These are phyloP conservation scores for Oryza glaberrima DNA, from an alignment of 176 grass and related monocot genomes.

Conservation along the genomic window DNA sequence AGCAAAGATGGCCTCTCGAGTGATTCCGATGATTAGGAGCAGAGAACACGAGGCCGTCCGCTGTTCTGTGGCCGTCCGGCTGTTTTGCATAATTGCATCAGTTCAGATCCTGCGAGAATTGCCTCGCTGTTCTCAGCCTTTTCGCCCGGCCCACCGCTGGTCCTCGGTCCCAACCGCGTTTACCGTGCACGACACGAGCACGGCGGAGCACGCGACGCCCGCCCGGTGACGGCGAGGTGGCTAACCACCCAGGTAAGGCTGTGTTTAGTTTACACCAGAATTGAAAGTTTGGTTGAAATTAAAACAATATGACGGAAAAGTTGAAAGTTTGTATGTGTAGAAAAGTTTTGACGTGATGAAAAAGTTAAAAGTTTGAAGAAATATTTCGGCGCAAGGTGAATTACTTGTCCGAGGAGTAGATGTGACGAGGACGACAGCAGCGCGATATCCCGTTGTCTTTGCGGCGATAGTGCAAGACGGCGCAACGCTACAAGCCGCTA, in stretches of 20 bases:
- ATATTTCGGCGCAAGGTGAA: too few species aligned
- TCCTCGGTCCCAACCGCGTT: not conserved
- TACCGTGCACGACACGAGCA: not conserved
- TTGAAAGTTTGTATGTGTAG: too few species aligned
- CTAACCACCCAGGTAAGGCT: too few species aligned
- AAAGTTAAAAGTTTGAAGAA: too few species aligned
- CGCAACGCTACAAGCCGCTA: conserved; percentile 16
- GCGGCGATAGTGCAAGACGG: conserved; percentile 22
- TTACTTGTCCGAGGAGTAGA: not conserved
- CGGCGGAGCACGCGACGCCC: not conserved
- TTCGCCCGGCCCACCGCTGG: too few species aligned
- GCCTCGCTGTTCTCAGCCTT: not conserved
- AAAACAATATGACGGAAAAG: too few species aligned
- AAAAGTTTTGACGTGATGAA: too few species aligned
- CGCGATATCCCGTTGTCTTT: not conserved
- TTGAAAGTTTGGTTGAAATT: too few species aligned
- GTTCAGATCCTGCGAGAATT: not conserved
- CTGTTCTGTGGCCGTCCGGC: too few species aligned
- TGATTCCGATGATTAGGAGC: conserved; percentile 11
- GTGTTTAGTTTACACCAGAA: too few species aligned
- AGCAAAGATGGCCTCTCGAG: not conserved
- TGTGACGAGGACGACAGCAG: not conserved
- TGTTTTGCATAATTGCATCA: not conserved
- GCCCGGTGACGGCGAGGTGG: too few species aligned
- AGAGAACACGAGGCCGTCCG: not conserved